Evolutionary conservation across 768 basidiomycete species (phyloP).

Genomic region (Lactifluus rugatus): DNA sequence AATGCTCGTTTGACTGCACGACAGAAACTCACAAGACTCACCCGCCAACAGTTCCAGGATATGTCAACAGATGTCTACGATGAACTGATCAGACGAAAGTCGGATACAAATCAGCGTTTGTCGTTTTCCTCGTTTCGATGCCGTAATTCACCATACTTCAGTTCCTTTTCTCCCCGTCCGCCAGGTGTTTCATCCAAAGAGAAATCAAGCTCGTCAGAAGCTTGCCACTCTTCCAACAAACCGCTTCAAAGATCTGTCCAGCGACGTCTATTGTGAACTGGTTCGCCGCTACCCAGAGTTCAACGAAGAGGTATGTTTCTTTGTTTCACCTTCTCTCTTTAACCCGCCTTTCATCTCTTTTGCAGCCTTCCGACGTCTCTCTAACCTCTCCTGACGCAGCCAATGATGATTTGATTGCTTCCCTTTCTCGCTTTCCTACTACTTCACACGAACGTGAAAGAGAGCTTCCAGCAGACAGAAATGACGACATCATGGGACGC

Average conservation of each 20-base stretch:
- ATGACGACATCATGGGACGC: constrained; percentile 24
- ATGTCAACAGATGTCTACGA: constrained; percentile 97
- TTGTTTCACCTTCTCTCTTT: constrained; percentile 1
- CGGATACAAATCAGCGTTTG: constrained; percentile 56
- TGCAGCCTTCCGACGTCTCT: constrained; percentile 25
- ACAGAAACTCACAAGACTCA: too few relatives aligned
- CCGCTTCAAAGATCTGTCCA: constrained; percentile 90
- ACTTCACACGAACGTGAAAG: constrained; percentile 24
- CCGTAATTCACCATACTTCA: constrained; percentile 23
- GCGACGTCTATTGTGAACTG: constrained; percentile 93
- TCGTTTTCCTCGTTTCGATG: background rate
- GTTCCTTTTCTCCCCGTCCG: constrained; percentile 87
- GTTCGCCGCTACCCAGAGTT: constrained; percentile 80
- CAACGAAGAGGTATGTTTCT: constrained; percentile 51
- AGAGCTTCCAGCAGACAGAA: constrained; percentile 16
- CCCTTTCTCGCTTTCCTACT: constrained; percentile 55
- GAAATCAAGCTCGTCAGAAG: constrained; percentile 96
- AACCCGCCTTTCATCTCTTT: constrained; percentile 16
- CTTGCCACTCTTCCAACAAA: constrained; percentile 82
- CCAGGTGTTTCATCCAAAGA: constrained; percentile 94
- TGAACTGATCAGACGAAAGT: constrained; percentile 76
- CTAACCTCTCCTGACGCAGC: constrained; percentile 44
- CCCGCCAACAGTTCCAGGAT: constrained; percentile 95
- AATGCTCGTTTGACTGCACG: constrained; percentile 86
- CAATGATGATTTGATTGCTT: constrained; percentile 72